Base-by-base conservation (phyloP, 2,329 filamentous ascomycete species). In the Curvularia lunata region DNA sequence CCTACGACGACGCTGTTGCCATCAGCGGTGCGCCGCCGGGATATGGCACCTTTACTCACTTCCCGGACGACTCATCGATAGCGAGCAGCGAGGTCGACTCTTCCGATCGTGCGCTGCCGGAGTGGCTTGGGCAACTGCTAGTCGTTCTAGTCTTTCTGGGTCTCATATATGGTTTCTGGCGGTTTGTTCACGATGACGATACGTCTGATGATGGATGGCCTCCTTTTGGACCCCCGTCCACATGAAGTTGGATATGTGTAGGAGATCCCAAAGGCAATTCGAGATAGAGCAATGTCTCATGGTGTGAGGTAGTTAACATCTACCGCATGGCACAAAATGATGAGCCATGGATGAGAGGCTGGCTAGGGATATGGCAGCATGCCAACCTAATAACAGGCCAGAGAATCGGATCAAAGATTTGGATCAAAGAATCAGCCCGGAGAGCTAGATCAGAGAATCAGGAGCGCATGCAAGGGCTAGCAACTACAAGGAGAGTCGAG, bases 151-250 rank as follows among this genome's bases (percentile, higher is more conserved):
- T 69, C 27, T 72, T 75, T 38, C 13, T 72, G 7, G 61, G 41
- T 38, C 70, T 75, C 34, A 64, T 74, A 21, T 76, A 73, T 43
- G 63, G 61, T 8, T 75, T 76, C 53, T 76, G 68, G 65, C 63
- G 49, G 10, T 57, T 75, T 46, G 60, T 73, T 54, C 64, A 62
- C 40, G 57, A 65, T 19, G 58, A 60, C 18, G 55, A 58, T 34
- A 32, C 25, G n/a, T 51, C 68, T 13, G 34, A 27, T 27, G 67
- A 67, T n/a, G 28, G 16, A 10, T 58, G 45, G 55, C 55, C 55
- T 9, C 38, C 25, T 1, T 46, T 46, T 28, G 42, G 54, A 6
- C 42, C 30, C 21, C 54, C 54, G 30, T 45, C 49, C 13, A 28
- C 32, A n/a, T 49, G 34, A 49, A 23, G 5, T 13, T 12, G 10